Percentiles rank a stretch among this genome's conserved stretches.
phyloP scores from a whole-genome alignment of 306 rosid species.

The Prinsepia uniflora region DNA sequence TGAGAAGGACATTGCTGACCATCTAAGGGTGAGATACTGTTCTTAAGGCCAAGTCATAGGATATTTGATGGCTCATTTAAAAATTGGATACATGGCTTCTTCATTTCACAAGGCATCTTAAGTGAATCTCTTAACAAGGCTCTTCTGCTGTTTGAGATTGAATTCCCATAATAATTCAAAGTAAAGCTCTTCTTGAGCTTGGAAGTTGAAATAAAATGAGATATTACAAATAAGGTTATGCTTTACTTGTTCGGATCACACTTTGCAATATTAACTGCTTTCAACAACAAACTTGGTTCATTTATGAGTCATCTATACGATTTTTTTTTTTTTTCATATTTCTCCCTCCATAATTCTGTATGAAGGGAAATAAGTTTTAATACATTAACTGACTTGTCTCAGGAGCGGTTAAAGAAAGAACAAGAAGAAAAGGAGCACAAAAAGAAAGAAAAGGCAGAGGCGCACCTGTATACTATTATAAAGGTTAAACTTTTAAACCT shows the following conservation, averaged over 20 bases:
- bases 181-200: not conserved
- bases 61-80: not conserved
- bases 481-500: constrained; percentile 45
- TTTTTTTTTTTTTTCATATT: not conserved
- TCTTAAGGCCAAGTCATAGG: not conserved
- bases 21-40: constrained; percentile 71
- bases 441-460: constrained; percentile 82
- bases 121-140: not conserved
- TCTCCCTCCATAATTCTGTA: not conserved
- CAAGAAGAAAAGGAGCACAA: constrained; percentile 89
- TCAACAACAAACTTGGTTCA: not conserved
- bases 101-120: not conserved
- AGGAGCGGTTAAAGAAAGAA: constrained; percentile 90
- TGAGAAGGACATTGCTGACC: constrained; percentile 98
- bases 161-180: not conserved
- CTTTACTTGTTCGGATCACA: constrained; percentile 11
- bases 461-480: constrained; percentile 81
- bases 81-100: not conserved
- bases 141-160: not conserved
- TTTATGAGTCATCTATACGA: not conserved
- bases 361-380: not conserved
- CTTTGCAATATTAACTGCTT: constrained; percentile 1
- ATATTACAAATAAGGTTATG: not conserved
- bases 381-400: constrained; percentile 18
- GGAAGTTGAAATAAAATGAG: not conserved